Conservation (phyloP, 352 stramenopile species). For the Phytophthora quininea region DNA sequence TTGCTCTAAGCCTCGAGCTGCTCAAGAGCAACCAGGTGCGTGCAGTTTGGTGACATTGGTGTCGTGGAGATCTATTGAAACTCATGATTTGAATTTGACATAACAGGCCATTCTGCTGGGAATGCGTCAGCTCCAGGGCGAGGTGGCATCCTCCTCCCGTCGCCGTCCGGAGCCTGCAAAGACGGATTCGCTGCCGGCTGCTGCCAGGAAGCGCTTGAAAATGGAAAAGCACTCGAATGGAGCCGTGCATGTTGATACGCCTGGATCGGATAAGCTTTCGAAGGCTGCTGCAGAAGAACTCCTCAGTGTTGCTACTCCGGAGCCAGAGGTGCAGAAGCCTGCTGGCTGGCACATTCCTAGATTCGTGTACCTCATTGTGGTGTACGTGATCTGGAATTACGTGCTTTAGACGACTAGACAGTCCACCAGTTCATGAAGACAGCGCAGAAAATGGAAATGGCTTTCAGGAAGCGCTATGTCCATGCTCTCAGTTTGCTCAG, state of each 20-base stretch:
- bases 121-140: constrained; percentile 80
- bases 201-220: constrained; percentile 67
- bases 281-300: constrained; percentile 44
- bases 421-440: background rate
- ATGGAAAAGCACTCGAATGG: constrained; percentile 56
- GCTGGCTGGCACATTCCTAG: constrained; percentile 48
- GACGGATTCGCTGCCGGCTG: constrained; percentile 54
- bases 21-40: constrained; percentile 82
- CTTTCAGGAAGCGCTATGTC: background rate
- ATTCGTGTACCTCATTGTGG: constrained; percentile 72
- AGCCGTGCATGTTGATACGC: constrained; percentile 7
- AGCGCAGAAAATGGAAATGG: background rate
- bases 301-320: constrained; percentile 46
- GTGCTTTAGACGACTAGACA: constrained; percentile 44
- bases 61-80: background rate
- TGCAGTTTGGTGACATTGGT: background rate
- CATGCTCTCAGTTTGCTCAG: background rate
- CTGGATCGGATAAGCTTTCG: constrained; percentile 23
- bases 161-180: constrained; percentile 56
- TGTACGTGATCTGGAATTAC: constrained; percentile 79
- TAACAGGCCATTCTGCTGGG: constrained; percentile 73
- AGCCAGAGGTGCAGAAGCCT: constrained; percentile 56
- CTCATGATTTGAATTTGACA: background rate
- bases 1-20: constrained; percentile 71
- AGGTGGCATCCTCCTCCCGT: constrained; percentile 66